Base-by-base conservation (phyloP, 2,329 filamentous ascomycete species). In the Graphilbum fragrans region DNA sequence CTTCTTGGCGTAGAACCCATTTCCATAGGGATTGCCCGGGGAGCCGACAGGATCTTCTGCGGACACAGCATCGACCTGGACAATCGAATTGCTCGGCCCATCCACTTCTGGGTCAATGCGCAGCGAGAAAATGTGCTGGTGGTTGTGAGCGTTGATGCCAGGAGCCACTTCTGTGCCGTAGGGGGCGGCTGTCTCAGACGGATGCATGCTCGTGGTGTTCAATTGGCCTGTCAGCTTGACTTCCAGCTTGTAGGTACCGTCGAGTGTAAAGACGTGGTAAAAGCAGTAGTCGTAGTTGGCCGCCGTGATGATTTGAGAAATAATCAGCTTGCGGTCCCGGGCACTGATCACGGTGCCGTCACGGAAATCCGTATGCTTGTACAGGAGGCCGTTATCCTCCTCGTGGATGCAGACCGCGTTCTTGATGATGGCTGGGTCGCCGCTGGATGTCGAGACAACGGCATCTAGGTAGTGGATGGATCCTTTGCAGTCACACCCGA, bases 321-420 rank as follows among this genome's bases (percentile, higher is more conserved):
- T 72, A 55, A 94, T 72, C 44, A 95, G 74, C 58, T 92, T 93
- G 41, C 86, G 77, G 2, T 81, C 86, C 21, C 88, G 80, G 0
- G 87, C 94, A 3, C 94, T 83, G 8, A 90, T 86, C 41, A 80
- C 77, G 0, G 83, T 88, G 36, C 92, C 82, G 55, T 94, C 87
- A 29, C 88, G 76, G 73, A 94, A 94, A 61, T 94, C 88, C 10
- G 79, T 87, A 63, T 93, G 86, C 64, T 95, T 95, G 74, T 93
- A 94, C 1, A 94, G 68, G 44, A 94, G 92, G 6, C 88, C 88
- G 2, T 77, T 75, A 49, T 94, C 88, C 63, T 95, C 88, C 58
- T 95, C 88, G 61, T 95, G 88, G 49, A 95, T 88, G 58, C 88
- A 94, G 49, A 94, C 82, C 23, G 88, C 88, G 54, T 94, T 94